Evolutionary conservation across 2,329 filamentous ascomycete genomes (phyloP), one percentile per base, ranked within the genome.

Genomic region (Aspergillus sp.): DNA sequence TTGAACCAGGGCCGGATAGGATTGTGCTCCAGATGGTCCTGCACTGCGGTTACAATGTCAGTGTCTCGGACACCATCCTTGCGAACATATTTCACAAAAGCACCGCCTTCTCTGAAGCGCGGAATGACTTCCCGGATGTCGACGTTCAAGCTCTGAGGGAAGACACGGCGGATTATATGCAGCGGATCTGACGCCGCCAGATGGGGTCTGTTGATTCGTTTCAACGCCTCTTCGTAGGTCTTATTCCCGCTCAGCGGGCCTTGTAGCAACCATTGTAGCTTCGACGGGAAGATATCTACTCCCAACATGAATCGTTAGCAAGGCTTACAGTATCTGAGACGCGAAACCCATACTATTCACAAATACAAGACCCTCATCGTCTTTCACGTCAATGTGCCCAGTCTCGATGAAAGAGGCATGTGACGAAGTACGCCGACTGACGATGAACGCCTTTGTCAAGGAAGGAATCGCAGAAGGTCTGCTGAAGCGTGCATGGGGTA

Each of bases 1-100:
- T 89, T 96, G 80, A 95, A 97, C 91, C 93, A 96, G 2, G 94
- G 93, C 62, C 88, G 91, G 39, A 96, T 85, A 0, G 89, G 89
- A 15, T 88, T 83, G 61, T 91, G 81, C 59, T 84, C 79, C 1
- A 98, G 80, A 64, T 89, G 84, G 32, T 85, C 79, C 23, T 84
- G 79, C 4, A 97, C 78, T 2, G 80, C 81, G 19, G 80, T 81
- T 77, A 89, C 87, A 13, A 91, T 81, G 28, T 87, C 83, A 19
- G 80, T 78, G 2, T 82, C 73, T 9, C 77, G 74, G 5, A 81
- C 70, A 9, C 75, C 74, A 17, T 78, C 68, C 67, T 82, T 80
- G 66, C 85, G 85, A 15, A 83, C 84, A 72, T 96, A 92, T 74
- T 96, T 97, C 74, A 98, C 88, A 73, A 96, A 98, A 0, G 91